Evolutionary conservation across 2,329 filamentous ascomycete species (phyloP), one percentile per base, ranked within the genome.

Genomic region (Aureobasidium sp.): DNA sequence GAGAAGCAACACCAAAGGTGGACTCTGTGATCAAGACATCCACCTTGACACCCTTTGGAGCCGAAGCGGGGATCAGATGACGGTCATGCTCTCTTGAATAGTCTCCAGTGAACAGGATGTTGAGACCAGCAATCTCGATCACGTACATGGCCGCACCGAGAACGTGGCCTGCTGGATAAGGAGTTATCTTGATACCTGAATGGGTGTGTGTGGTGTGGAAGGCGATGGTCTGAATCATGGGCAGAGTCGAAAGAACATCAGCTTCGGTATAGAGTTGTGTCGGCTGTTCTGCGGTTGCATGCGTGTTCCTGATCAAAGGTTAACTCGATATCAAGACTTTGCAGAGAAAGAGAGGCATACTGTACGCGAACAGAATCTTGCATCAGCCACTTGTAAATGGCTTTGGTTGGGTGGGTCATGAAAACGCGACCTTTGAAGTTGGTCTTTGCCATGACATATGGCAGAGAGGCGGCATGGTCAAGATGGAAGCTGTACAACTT

Each of bases 311-410:
- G 42, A 16, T 9, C 7, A 45, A 21, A 1, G 2, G 10, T 61
- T 29, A 61, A 39, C 39, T 13, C n/a, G 15, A 30, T 5, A 32
- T 16, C 16, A n/a, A 5, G 8, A 29, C 6, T 5, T 2, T 34
- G 3, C 13, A 2, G 3, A 27, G 16, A 1, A 16, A 15, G n/a
- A 25, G 10, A 10, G n/a, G 83, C 86, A 70, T 86, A 89, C 72
- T 88, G 88, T 34, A 99, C 92, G 63, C 94, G 87, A 48, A 99
- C 90, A 67, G 91, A 96, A 75, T 99, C 94, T 75, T 96, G 91
- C 65, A 97, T 97, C 57, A 97, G 85, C 93, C 94, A 97, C 77
- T 97, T 97, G 83, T 99, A 99, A 73, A 99, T 99, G 69, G 94
- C 94, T 75, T 99, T 97, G 50, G 94, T 99, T 2, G 94, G 91